A percentile compares a stretch with the other conserved stretches of the same genome.
These are phyloP conservation scores for Cryphonectria parasitica DNA, from an alignment of 2,329 filamentous ascomycete species.

Conservation along the genomic window DNA sequence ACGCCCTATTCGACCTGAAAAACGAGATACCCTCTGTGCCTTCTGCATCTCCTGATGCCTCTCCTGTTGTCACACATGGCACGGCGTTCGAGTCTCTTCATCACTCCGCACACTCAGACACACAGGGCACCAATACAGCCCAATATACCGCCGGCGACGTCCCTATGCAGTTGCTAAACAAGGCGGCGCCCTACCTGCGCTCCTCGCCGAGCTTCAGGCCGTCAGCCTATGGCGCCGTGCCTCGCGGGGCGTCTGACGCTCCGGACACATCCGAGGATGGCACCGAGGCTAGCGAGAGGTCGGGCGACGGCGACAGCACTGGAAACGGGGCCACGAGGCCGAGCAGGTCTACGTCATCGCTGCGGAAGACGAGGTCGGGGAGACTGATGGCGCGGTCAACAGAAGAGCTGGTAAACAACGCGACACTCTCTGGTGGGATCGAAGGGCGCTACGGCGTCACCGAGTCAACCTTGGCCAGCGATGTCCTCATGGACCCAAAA, in stretches of 20 bases:
- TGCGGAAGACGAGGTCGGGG: slow-evolving; percentile 21
- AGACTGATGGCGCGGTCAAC: slow-evolving; percentile 39
- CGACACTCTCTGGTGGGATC: slow-evolving; percentile 55
- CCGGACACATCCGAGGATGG: slow-evolving; percentile 19
- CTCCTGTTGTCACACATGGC: slow-evolving; percentile 27
- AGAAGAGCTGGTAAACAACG: slow-evolving; percentile 55
- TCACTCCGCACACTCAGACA: slow-evolving; percentile 14
- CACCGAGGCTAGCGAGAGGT: slow-evolving; percentile 25
- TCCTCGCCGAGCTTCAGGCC: slow-evolving; percentile 38
- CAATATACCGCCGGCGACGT: slow-evolving; percentile 17
- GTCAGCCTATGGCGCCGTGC: slow-evolving; percentile 41
- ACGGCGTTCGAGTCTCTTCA: slow-evolving; percentile 18
- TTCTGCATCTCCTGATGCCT: slow-evolving; percentile 16
- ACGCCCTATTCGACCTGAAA: slow-evolving; percentile 23
- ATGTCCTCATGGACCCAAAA: slow-evolving; percentile 49
- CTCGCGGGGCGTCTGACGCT: slow-evolving; percentile 27
- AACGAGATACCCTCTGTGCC: slow-evolving; percentile 19
- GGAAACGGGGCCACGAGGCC: slow-evolving; percentile 5
- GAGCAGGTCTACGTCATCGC: slow-evolving; percentile 21
- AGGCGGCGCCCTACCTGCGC: slow-evolving; percentile 36
- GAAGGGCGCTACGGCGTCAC: slow-evolving; percentile 58
- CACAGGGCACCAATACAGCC: slow-evolving; percentile 19
- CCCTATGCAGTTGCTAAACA: slow-evolving; percentile 32
- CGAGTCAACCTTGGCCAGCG: slow-evolving; percentile 51
- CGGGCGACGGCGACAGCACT: slow-evolving; percentile 19